phyloP scores from a whole-genome alignment of 306 rosid genomes.

The Heteromeles arbutifolia region DNA sequence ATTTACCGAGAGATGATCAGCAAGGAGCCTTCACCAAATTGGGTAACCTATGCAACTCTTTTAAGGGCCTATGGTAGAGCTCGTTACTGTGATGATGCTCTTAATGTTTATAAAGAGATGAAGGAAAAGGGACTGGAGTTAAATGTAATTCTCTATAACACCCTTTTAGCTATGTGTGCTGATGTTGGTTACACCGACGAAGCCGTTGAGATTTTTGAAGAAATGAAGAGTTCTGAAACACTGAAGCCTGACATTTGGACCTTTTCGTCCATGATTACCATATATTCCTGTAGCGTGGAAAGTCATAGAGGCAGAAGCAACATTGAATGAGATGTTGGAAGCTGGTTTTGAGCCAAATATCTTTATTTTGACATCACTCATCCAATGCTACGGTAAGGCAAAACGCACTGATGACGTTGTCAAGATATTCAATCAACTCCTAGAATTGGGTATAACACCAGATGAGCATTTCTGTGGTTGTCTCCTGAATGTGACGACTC shows the following conservation, averaged over 20 bases:
- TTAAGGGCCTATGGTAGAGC: slow-evolving; percentile 60
- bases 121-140: slow-evolving; percentile 57
- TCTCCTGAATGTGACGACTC: slow-evolving; percentile 75
- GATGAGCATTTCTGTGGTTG: slow-evolving; percentile 77
- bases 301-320: slow-evolving; percentile 56
- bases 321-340: slow-evolving; percentile 66
- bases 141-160: slow-evolving; percentile 54
- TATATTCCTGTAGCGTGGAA: slow-evolving; percentile 68
- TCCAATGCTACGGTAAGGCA: slow-evolving; percentile 87
- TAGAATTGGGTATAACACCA: slow-evolving; percentile 53
- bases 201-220: slow-evolving; percentile 57
- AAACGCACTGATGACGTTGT: slow-evolving; percentile 72
- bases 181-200: slow-evolving; percentile 57
- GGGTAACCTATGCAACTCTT: slow-evolving; percentile 62
- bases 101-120: slow-evolving; percentile 67
- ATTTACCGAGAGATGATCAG: slow-evolving; percentile 64
- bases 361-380: slow-evolving; percentile 71
- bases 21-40: slow-evolving; percentile 51
- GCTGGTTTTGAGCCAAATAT: slow-evolving; percentile 66
- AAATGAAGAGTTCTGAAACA: slow-evolving; percentile 59
- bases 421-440: slow-evolving; percentile 48
- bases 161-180: slow-evolving; percentile 73
- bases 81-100: slow-evolving; percentile 59
- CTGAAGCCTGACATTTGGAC: slow-evolving; percentile 72
- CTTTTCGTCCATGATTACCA: slow-evolving; percentile 73